Base-by-base conservation (phyloP, 106 monocot genomes). In the Phalaenopsis equestris region DNA sequence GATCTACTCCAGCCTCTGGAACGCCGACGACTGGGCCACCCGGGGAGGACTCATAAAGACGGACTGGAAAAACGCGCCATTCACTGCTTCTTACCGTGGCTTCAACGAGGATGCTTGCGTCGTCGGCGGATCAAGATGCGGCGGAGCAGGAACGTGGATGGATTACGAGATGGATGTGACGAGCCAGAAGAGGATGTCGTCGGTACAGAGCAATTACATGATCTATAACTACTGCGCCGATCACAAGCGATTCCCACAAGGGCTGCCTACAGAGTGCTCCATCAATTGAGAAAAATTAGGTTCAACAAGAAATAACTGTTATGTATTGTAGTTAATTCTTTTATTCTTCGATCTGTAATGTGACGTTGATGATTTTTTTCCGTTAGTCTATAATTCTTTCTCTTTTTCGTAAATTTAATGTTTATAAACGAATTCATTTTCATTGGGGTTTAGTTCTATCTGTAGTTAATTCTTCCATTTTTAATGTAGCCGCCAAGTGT, bases 1-100 rank as follows among this genome's bases (percentile, higher is more conserved):
- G 61, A 55, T 81, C 41, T 81, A 75, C 45, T 81, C 81, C 16
- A 81, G 81, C 75, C 74, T 81, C 18, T 81, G 81, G 81, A 46
- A 81, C 45, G 81, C 75, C 21, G 81, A 81, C 15, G 81, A 81
- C 77, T 82, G 83, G 83, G 83, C 83, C 18, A 83, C 83, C 8
- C 48, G 58, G 10, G 83, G 83, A 8, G 83, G 83, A n/a, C 83
- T 56, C 4, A 30, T 79, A 0, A 83, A 83, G 75, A 79, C 83
- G 0, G 83, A 83, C 15, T 83, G 83, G 83, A 58, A 39, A 0
- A 56, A 79, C 2, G 83, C 83, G 3, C 83, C 83, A 1, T 83
- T 83, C 73, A 83, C 83, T 9, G 83, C 83, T 18, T 83, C 79
- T 4, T 83, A 83, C 24, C 41, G 75, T 6, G 64, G 74, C 7